Evolutionary conservation across 768 basidiomycete genomes (phyloP), one percentile per base, ranked within the genome.

Genomic region (Rhizopogon salebrosus): DNA sequence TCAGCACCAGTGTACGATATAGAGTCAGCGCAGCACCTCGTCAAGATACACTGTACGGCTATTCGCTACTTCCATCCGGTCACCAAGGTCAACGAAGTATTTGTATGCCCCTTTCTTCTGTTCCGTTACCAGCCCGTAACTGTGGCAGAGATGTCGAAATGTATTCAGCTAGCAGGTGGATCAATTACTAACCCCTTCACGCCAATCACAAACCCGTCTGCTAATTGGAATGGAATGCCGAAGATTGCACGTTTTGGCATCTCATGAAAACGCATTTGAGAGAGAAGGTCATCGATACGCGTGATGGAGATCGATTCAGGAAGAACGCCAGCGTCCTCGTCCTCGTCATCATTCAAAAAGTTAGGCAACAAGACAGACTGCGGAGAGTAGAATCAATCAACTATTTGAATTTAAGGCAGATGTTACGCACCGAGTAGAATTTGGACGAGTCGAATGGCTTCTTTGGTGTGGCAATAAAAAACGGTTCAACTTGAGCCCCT

Each of bases 51-150:
- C 73, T 5, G 91, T 89, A 62, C 81, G 81, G 48, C 77, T 76
- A 39, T 76, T 72, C 0, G 86, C 92, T 48, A 89, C 85, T 59
- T 87, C 89, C 85, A 84, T 87, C 55, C 76, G 75, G 63, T 85
- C 85, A 42, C 83, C 92, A 53, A 82, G 77, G 62, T 90, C 91
- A 34, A 83, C 80, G 55, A 97, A 94, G 62, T 92, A 90, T 63
- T 82, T 87, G 66, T 92, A 88, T 4, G 75, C 50, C 0, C 90
- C 89, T 67, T 87, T 95, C 66, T 80, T 89, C 70, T 95, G 92
- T 62, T 94, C 87, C 1, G 90, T 90, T 14, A 98, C 79, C 40
- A 95, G 70, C 8, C 90, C 86, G 67, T 95, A 99, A 42, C 93
- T 97, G 58, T 9, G 34, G 16, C 22, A 39, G 42, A 13, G 18